Evolutionary conservation across 2,329 filamentous ascomycete species (phyloP).

Genomic region (Neobulgaria alba): DNA sequence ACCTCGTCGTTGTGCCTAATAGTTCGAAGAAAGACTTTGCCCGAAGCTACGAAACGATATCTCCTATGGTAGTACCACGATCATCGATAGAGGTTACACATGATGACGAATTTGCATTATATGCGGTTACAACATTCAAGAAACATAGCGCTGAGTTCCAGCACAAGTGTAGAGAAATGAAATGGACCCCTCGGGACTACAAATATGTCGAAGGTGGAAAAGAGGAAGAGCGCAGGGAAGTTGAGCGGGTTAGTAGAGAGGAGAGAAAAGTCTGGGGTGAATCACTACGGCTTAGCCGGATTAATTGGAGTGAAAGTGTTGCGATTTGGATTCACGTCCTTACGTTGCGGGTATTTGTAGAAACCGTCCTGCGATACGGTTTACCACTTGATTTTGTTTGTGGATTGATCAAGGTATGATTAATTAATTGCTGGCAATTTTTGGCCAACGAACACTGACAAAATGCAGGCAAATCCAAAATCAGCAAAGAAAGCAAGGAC

Average conservation of each 20-base stretch:
- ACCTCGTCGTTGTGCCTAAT: constrained; percentile 81
- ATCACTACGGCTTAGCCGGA: constrained; percentile 74
- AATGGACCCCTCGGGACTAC: constrained; percentile 92
- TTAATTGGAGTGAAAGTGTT: constrained; percentile 91
- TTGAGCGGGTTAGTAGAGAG: constrained; percentile 72
- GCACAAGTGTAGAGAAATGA: constrained; percentile 83
- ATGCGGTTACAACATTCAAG: constrained; percentile 86
- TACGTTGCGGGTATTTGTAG: constrained; percentile 87
- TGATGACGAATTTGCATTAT: constrained; percentile 85
- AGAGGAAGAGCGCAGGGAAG: constrained; percentile 81
- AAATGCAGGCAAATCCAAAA: constrained; percentile 69
- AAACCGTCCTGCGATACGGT: constrained; percentile 94
- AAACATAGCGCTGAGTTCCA: constrained; percentile 82
- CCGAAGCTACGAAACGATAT: constrained; percentile 77
- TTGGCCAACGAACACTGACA: neutral
- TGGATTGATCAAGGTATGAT: constrained; percentile 70
- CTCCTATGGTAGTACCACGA: constrained; percentile 88
- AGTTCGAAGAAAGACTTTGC: constrained; percentile 80
- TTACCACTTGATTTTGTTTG: constrained; percentile 84
- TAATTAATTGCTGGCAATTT: neutral
- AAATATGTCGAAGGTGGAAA: constrained; percentile 84
- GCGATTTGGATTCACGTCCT: constrained; percentile 95
- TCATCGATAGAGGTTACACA: constrained; percentile 71
- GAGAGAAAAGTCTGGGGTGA: constrained; percentile 92
- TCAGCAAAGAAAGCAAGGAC: constrained; percentile 67